Evolutionary conservation across 2,329 filamentous ascomycete species (phyloP), one percentile per base, ranked within the genome.

Genomic region (Calonectria crousiana): DNA sequence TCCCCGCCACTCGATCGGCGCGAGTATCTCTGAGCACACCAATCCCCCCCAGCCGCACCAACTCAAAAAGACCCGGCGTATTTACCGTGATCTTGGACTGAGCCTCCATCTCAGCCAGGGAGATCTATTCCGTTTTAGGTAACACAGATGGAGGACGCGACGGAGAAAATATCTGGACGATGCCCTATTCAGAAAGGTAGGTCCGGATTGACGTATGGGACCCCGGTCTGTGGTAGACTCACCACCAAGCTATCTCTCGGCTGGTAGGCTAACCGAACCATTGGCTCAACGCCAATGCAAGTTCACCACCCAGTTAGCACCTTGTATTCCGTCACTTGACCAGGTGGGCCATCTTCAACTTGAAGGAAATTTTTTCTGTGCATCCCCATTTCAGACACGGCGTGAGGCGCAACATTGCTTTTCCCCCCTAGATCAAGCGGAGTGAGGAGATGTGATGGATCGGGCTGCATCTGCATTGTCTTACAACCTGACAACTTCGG

Each of bases 151-250:
- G 65, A 52, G 41, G 16, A 18, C 4, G 28, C 30, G n/a, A 47
- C 36, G 69, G 58, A 47, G 56, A 66, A 66, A 56, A 66, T 52
- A 44, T 47, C 58, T 38, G 36, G 65, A 41, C 58, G 47, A 65
- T 71, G 4, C 68, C 68, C 44, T 14, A 65, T 71, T 32, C 13
- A 56, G 68, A 36, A 47, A 44, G 26, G 9, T 38, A 36, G 23
- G 23, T 13, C 14, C 26, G 41, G 38, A 49, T 36, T 38, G 52
- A 38, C 38, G 41, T 62, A 60, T 65, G 26, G 30, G 26, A 65
- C 44, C 38, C 60, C 20, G 30, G 60, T 49, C 28, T 0, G 26
- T 23, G 41, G 60, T 16, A 65, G 30, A 32, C 41, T 38, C 23
- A 44, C 26, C 56, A 28, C 56, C 56, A 41, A 41, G 56, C 56